Evolutionary conservation across 352 stramenopile genomes (phyloP), one percentile per base, ranked within the genome.

Genomic region (Globisporangium sylvaticum): DNA sequence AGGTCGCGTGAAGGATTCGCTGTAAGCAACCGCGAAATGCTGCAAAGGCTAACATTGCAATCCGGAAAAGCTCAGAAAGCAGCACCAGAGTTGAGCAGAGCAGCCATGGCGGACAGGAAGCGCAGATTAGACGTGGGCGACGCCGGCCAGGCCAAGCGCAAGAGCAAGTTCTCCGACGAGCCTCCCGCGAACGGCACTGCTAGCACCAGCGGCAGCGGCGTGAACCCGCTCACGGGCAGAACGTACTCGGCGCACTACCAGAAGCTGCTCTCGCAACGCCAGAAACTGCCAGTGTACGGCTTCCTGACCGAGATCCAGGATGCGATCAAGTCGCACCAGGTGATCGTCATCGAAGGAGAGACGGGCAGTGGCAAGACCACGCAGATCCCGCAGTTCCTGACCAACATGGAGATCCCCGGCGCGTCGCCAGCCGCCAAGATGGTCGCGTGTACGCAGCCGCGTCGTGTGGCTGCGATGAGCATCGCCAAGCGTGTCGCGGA

Each of bases 341-440:
- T 99, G 27, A 88, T 99, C 42, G 96, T 99, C 15, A 94, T 99
- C 20, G 97, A 99, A 70, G 98, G 97, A 72, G 97, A 99, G 77
- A 99, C 97, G 8, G 98, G 98, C 44, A 96, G 79, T 63, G 97
- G 97, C 63, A 99, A 99, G 78, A 99, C 93, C 14, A 98, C 95
- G 56, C 92, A 98, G 79, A 97, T 97, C 76, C 95, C 97, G 62
- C 96, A 99, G 77, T 98, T 98, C 74, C 77, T 98, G 50, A 85
- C 79, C 37, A 75, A 87, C 31, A 70, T 92, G 70, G 76, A 97
- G 32, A 79, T 97, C 64, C 80, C 80, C 4, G 89, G 80, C 55
- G 85, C 90, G 39, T 73, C 79, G n/a, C 65, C 59, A 18, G 83
- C 71, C 18, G 77, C 79, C 76, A 82, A 83, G 60, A 91, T 94